phyloP scores from a whole-genome alignment of 2,329 filamentous ascomycete species.

The Aspergillus ustus region DNA sequence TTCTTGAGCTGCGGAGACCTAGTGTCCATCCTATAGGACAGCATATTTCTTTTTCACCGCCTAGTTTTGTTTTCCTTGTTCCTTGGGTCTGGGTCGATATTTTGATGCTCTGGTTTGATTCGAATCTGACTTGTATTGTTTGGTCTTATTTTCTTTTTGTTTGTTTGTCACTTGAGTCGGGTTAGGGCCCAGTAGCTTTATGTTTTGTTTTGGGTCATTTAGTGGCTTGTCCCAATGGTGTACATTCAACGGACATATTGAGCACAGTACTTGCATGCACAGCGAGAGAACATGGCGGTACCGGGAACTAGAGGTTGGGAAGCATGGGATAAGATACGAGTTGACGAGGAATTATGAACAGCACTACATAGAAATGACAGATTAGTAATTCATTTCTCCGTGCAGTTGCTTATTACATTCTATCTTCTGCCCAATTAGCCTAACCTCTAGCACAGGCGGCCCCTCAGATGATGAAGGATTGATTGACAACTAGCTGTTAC shows the following conservation, averaged over 20 bases:
- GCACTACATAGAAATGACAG: conserved; percentile 1
- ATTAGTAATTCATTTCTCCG: neutral
- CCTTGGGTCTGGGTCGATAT: neutral
- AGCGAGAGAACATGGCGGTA: neutral
- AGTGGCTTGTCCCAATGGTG: neutral
- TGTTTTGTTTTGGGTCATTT: neutral
- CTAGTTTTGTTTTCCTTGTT: neutral
- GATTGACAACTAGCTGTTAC: no score
- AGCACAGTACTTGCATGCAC: neutral
- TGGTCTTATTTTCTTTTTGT: neutral
- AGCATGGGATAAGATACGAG: conserved; percentile 8
- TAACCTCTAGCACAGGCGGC: neutral
- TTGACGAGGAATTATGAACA: conserved; percentile 15
- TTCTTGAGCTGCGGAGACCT: neutral
- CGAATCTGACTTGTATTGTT: neutral
- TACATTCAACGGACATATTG: conserved; percentile 2
- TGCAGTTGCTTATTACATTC: neutral
- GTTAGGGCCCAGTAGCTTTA: neutral
- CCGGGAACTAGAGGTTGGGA: neutral
- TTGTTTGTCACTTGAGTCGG: neutral
- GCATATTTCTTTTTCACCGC: neutral
- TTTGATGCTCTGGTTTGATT: neutral
- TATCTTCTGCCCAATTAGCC: neutral
- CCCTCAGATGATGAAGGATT: neutral
- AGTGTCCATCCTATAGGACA: neutral